Conservation (phyloP, 768 basidiomycete genomes). For the Serendipita sp. region DNA sequence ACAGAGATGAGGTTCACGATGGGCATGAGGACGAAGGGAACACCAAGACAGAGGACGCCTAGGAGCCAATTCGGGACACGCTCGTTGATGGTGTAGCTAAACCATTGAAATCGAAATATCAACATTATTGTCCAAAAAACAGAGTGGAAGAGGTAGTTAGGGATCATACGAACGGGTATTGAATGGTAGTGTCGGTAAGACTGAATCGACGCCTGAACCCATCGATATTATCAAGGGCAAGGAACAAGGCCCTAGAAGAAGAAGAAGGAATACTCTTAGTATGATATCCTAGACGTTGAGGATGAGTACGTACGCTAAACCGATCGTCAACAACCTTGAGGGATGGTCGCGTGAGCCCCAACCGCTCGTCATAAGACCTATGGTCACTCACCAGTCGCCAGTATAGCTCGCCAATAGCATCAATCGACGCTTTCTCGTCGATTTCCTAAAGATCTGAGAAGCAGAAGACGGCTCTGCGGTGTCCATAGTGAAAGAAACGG, state of each 20-base stretch:
- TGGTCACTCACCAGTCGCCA: neutral
- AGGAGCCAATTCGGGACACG: conserved; percentile 35
- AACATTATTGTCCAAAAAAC: conserved; percentile 22
- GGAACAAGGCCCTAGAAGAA: conserved; percentile 37
- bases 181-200: conserved; percentile 31
- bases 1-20: conserved; percentile 55
- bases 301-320: conserved; percentile 39
- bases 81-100: conserved; percentile 55
- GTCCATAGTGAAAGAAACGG: neutral
- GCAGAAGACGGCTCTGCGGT: neutral
- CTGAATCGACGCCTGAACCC: conserved; percentile 71
- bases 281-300: neutral
- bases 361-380: neutral
- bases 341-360: neutral
- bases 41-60: conserved; percentile 33
- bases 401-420: neutral
- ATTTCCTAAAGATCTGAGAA: neutral
- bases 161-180: conserved; percentile 28
- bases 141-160: conserved; percentile 21
- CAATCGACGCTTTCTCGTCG: neutral
- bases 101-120: conserved; percentile 9
- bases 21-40: conserved; percentile 56
- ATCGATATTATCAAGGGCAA: conserved; percentile 43
- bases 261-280: neutral
- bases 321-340: conserved; percentile 51